Conservation (phyloP, 495 filamentous ascomycete species). For the Podospora australis region DNA sequence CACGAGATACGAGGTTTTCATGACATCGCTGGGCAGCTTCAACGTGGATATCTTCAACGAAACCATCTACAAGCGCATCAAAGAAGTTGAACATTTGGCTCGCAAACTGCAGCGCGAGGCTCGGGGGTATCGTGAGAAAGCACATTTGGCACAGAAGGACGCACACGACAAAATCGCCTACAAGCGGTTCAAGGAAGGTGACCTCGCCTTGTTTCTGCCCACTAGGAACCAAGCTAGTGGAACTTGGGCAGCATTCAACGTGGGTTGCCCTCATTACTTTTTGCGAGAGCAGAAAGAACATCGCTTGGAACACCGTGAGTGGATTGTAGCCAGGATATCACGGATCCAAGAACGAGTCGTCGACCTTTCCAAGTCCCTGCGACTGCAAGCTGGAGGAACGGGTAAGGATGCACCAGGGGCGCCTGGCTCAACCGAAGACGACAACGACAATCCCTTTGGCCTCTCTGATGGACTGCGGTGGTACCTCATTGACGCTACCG, state of each 20-base stretch:
- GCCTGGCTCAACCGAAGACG: constrained; percentile 46
- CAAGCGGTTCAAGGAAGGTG: constrained; percentile 90
- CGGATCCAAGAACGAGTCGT: constrained; percentile 91
- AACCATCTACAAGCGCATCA: constrained; percentile 73
- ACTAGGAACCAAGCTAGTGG: constrained; percentile 89
- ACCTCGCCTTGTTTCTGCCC: constrained; percentile 90
- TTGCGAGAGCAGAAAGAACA: constrained; percentile 87
- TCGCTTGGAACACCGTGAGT: constrained; percentile 74
- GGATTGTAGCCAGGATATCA: constrained; percentile 88
- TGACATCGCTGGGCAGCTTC: constrained; percentile 64
- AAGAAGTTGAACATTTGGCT: constrained; percentile 82
- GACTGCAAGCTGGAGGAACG: constrained; percentile 12
- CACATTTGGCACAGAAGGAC: constrained; percentile 76
- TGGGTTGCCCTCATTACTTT: constrained; percentile 95
- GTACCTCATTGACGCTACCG: constrained; percentile 88
- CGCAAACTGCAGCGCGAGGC: constrained; percentile 88
- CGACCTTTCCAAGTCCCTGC: constrained; percentile 70
- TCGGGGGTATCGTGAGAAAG: constrained; percentile 78
- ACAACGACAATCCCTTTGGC: constrained; percentile 97
- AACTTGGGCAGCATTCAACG: constrained; percentile 97
- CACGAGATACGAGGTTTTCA: constrained; percentile 62
- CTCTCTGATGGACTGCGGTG: constrained; percentile 91
- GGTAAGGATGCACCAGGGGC: constrained; percentile 21
- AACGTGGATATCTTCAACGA: constrained; percentile 79
- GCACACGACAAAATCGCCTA: constrained; percentile 96